A percentile compares a stretch with the other conserved stretches of the same genome.
These are phyloP conservation scores for Huntiella abstrusa DNA, from an alignment of 2,329 filamentous ascomycete species.

Conservation along the genomic window DNA sequence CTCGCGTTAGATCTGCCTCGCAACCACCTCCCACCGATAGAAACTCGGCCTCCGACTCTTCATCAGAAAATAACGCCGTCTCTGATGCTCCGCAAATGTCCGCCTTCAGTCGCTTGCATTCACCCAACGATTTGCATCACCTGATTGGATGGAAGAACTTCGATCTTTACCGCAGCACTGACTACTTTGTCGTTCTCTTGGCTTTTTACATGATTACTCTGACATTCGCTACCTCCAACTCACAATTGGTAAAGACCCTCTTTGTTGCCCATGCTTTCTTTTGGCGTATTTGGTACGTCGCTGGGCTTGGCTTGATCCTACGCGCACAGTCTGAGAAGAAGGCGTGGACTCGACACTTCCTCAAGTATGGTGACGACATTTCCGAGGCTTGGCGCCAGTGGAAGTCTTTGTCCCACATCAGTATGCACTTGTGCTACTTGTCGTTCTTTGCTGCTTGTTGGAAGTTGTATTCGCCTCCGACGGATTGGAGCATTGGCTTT, in stretches of 20 bases:
- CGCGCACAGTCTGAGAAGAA: constrained; percentile 76
- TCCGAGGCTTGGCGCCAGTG: constrained; percentile 94
- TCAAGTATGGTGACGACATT: constrained; percentile 84
- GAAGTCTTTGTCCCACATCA: constrained; percentile 90
- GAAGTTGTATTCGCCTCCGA: constrained; percentile 87
- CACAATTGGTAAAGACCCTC: constrained; percentile 51
- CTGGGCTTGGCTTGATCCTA: constrained; percentile 73
- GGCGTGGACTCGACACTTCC: constrained; percentile 89
- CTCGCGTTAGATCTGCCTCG: constrained; percentile 37
- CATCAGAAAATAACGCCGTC: constrained; percentile 27
- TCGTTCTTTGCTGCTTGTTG: constrained; percentile 81
- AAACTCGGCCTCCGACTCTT: background rate
- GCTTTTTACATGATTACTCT: constrained; percentile 57
- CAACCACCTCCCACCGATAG: background rate
- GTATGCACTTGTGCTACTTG: constrained; percentile 73
- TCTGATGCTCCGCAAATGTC: constrained; percentile 13
- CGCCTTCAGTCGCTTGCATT: too few relatives aligned
- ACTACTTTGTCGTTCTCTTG: constrained; percentile 61
- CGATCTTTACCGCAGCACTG: constrained; percentile 73
- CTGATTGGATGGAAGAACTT: constrained; percentile 68
- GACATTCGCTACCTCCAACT: constrained; percentile 59
- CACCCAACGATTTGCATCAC: constrained; percentile 44
- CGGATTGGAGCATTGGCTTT: constrained; percentile 73
- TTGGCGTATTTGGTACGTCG: constrained; percentile 83
- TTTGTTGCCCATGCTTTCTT: constrained; percentile 64